Percentiles rank a stretch among this genome's conserved stretches.
Evolutionary conservation across 2,329 filamentous ascomycete genomes (phyloP).

Genomic region (Didymella keratinophila): DNA sequence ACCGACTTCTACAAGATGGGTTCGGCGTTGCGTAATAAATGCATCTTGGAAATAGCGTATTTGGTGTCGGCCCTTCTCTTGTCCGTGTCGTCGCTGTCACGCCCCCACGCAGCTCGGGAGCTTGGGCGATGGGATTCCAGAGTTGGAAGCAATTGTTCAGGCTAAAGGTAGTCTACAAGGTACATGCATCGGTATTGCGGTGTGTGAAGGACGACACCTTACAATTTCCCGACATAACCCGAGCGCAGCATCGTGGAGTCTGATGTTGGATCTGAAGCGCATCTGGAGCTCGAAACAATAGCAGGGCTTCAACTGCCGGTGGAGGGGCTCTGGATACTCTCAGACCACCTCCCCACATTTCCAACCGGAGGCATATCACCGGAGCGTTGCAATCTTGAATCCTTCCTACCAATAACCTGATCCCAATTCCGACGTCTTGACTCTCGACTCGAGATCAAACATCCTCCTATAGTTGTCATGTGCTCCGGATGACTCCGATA

Average conservation of each 20-base stretch:
- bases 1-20: neutral
- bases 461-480: slow-evolving; percentile 11
- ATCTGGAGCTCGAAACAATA: neutral
- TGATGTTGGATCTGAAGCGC: neutral
- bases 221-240: slow-evolving; percentile 2
- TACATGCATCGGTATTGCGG: slow-evolving; percentile 2
- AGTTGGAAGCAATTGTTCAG: slow-evolving; percentile 9
- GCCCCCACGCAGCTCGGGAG: slow-evolving; percentile 16
- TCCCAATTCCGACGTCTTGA: slow-evolving; percentile 1
- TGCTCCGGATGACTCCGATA: slow-evolving; percentile 27
- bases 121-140: slow-evolving; percentile 12
- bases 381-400: slow-evolving; percentile 11
- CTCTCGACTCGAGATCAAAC: slow-evolving; percentile 2
- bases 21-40: slow-evolving; percentile 3
- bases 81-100: neutral
- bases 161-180: slow-evolving; percentile 11
- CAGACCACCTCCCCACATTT: slow-evolving; percentile 7
- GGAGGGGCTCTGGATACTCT: neutral
- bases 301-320: neutral
- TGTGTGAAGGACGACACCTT: neutral
- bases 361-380: slow-evolving; percentile 8
- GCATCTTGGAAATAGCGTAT: slow-evolving; percentile 15
- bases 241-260: neutral
- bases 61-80: slow-evolving; percentile 6
- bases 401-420: slow-evolving; percentile 4